phyloP scores from a whole-genome alignment of 306 rosid genomes.

The Neltuma alba region DNA sequence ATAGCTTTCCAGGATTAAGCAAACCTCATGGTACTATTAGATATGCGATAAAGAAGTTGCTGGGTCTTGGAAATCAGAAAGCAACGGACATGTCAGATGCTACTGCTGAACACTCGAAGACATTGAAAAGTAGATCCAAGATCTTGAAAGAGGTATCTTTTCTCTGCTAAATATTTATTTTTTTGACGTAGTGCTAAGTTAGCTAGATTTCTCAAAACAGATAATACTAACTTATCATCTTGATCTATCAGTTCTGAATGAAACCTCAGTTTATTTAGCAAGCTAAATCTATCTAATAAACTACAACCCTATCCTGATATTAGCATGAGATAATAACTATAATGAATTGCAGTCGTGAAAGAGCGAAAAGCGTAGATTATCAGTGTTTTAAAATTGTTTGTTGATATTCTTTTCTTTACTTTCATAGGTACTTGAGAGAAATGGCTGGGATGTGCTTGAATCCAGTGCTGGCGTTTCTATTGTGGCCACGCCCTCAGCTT shows the following conservation, averaged over 20 bases:
- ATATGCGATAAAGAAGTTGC: constrained; percentile 86
- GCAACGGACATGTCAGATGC: constrained; percentile 70
- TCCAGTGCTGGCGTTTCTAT: constrained; percentile 75
- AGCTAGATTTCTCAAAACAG: background rate
- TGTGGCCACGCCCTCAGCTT: constrained; percentile 89
- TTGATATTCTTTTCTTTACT: background rate
- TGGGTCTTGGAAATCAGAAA: constrained; percentile 67
- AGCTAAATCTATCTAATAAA: background rate
- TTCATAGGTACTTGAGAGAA: constrained; percentile 65
- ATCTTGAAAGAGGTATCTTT: constrained; percentile 77
- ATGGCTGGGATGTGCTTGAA: constrained; percentile 92
- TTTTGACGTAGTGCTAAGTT: background rate
- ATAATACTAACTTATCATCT: background rate
- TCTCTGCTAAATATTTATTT: background rate
- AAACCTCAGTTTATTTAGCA: background rate
- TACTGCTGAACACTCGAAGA: constrained; percentile 50
- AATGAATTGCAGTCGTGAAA: background rate
- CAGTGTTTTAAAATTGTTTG: background rate
- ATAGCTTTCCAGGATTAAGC: constrained; percentile 80
- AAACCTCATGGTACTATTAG: constrained; percentile 84
- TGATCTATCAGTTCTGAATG: background rate
- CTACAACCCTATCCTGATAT: background rate
- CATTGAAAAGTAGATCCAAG: constrained; percentile 65
- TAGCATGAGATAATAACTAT: background rate
- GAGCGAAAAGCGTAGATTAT: background rate